Base-by-base conservation (phyloP, 2,329 filamentous ascomycete species). In the Sporothrix schenckii region DNA sequence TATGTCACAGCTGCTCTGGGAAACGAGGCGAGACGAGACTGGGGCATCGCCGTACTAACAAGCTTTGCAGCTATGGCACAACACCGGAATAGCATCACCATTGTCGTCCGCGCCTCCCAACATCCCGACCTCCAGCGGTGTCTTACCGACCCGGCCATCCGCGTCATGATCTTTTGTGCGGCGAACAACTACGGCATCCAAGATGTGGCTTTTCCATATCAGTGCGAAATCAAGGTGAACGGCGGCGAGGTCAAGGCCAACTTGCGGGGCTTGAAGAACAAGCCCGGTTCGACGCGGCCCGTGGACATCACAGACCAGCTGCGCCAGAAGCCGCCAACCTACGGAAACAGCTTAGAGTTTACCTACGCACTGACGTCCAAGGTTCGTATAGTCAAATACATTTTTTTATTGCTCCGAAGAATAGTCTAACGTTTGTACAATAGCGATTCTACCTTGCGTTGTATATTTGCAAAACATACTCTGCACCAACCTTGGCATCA, bases 351-450 rank as follows among this genome's bases (percentile, higher is more conserved):
- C 66, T 82, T 99, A 72, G 88, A 91, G 71, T 90, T 99, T 79
- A 97, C 93, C 53, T 99, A 97, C 80, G 95, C 95, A 61, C 83
- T 98, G 74, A 98, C 95, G 16, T 86, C 87, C 73, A 97, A 97
- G 89, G 93, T 88, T 74, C 41, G 75, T 74, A n/a, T 6, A 39
- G 16, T 27, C 19, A 16, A 9, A 9, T 10, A 7, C 30, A 34
- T 19, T 9, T 19, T 47, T 24, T 24, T 30, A n/a, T n/a, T 19
- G 13, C 30, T 9, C n/a, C 24, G 19, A 10, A 19, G 1, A n/a
- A 10, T 39, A 27, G 11, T 30, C 56, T 27, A 14, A 10, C 19
- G 1, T 52, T 21, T 14, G 4, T 21, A 1, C 50, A 70, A 58
- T 76, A 93, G 91, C 92, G 88, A 80, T 93, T 87, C 78, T 92